Conservation (phyloP, 2,329 filamentous ascomycete species). For the Calycina herbarum region DNA sequence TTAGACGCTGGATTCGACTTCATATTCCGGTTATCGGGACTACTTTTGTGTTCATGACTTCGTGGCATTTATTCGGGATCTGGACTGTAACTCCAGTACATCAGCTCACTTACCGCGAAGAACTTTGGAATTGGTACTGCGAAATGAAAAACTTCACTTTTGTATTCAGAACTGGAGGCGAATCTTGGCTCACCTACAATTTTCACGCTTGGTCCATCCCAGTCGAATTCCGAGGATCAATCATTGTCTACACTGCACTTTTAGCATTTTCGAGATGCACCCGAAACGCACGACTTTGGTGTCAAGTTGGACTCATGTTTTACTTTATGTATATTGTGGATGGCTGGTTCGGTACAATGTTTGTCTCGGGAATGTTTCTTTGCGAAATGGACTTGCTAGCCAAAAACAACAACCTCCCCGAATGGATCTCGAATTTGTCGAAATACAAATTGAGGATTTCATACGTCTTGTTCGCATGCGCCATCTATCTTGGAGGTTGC, state of each 20-base stretch:
- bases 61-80: constrained; percentile 16
- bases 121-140: constrained; percentile 47
- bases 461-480: constrained; percentile 50
- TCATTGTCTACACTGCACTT: constrained; percentile 9
- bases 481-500: constrained; percentile 60
- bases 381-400: constrained; percentile 60
- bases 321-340: constrained; percentile 69
- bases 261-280: constrained; percentile 37
- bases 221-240: constrained; percentile 19
- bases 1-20: constrained; percentile 48
- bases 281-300: constrained; percentile 53
- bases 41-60: constrained; percentile 38
- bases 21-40: constrained; percentile 46
- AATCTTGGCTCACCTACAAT: constrained; percentile 55
- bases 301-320: constrained; percentile 51
- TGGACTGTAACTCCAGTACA: constrained; percentile 30
- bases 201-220: constrained; percentile 58
- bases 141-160: constrained; percentile 70
- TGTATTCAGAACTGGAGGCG: constrained; percentile 56
- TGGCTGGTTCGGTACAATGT: constrained; percentile 61
- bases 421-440: constrained; percentile 46
- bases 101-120: constrained; percentile 34
- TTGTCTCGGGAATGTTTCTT: constrained; percentile 59
- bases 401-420: constrained; percentile 49
- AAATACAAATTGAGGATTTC: constrained; percentile 51